Evolutionary conservation across 345 rosid genomes (phyloP).

Genomic region (Camelina laxa): DNA sequence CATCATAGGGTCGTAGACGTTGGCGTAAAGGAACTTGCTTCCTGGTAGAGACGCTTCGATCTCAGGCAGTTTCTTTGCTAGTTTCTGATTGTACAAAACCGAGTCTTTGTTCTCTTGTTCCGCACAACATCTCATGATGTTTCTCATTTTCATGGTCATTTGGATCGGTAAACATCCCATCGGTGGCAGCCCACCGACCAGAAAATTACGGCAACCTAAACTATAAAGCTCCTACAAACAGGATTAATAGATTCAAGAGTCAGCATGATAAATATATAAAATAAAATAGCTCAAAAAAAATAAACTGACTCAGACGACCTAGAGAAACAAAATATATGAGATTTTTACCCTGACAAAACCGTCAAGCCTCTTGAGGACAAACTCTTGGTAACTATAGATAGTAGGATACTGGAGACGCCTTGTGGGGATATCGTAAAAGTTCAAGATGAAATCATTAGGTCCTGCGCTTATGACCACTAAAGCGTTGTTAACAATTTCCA

Average conservation of each 20-base stretch:
- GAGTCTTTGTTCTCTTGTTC: conserved; percentile 53
- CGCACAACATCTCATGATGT: neutral
- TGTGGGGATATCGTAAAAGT: conserved; percentile 49
- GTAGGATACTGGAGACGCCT: conserved; percentile 44
- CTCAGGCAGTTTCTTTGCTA: conserved; percentile 36
- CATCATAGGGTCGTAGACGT: conserved; percentile 46
- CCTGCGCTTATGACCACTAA: conserved; percentile 59
- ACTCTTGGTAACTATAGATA: conserved; percentile 51
- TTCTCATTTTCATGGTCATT: conserved; percentile 23
- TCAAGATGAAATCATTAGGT: conserved; percentile 53
- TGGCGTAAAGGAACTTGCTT: conserved; percentile 48
- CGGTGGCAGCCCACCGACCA: conserved; percentile 59
- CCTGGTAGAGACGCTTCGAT: conserved; percentile 49
- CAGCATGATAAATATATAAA: neutral
- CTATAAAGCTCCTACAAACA: conserved; percentile 49
- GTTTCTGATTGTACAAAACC: conserved; percentile 52
- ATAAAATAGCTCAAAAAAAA: neutral
- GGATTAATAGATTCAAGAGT: neutral
- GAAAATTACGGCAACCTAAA: conserved; percentile 50
- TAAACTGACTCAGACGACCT: neutral
- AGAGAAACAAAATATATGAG: neutral
- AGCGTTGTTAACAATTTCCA: conserved; percentile 44
- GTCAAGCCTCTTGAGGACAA: conserved; percentile 42
- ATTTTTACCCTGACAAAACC: conserved; percentile 48
- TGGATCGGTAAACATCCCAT: conserved; percentile 69